A percentile compares a stretch with the other conserved stretches of the same genome.
phyloP scores from a whole-genome alignment of 768 basidiomycete species.

The Suillus americanus region DNA sequence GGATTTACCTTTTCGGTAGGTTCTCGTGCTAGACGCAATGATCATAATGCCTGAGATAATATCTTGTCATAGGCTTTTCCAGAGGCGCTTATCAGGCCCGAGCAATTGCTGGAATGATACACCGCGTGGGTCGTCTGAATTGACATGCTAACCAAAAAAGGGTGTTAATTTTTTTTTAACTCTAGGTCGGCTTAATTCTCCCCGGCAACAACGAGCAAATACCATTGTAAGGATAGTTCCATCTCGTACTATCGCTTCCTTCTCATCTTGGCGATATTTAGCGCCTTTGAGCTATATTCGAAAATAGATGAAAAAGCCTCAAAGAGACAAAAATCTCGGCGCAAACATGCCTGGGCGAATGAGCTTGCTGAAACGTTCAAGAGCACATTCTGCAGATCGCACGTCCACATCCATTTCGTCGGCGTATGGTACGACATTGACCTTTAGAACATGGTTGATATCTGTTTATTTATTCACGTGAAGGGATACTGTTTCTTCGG shows the following conservation, averaged over 20 bases:
- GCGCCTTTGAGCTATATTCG: conserved; percentile 32
- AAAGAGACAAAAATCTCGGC: not conserved
- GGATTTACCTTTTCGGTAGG: conserved; percentile 40
- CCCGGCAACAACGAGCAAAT: conserved; percentile 35
- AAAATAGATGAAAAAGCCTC: conserved; percentile 4
- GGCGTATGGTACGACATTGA: conserved; percentile 30
- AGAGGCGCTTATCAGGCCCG: conserved; percentile 44
- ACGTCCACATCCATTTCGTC: conserved; percentile 32
- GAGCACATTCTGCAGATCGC: conserved; percentile 20
- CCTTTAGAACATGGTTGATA: not conserved
- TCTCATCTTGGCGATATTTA: conserved; percentile 5
- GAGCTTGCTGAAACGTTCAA: conserved; percentile 28
- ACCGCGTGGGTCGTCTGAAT: conserved; percentile 21
- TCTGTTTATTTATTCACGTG: not conserved
- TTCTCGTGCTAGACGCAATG: not conserved
- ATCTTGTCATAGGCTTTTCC: conserved; percentile 35
- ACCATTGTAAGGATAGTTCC: conserved; percentile 28
- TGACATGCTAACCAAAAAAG: conserved; percentile 4
- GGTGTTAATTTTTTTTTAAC: not conserved
- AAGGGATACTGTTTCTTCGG: conserved; percentile 37
- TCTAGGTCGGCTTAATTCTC: conserved; percentile 34
- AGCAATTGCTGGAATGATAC: conserved; percentile 36
- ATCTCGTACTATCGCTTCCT: not conserved
- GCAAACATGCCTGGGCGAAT: not conserved
- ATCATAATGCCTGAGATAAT: not conserved